Evolutionary conservation across 1,284 basidiomycete genomes (phyloP).

Genomic region (Irpex sp.): DNA sequence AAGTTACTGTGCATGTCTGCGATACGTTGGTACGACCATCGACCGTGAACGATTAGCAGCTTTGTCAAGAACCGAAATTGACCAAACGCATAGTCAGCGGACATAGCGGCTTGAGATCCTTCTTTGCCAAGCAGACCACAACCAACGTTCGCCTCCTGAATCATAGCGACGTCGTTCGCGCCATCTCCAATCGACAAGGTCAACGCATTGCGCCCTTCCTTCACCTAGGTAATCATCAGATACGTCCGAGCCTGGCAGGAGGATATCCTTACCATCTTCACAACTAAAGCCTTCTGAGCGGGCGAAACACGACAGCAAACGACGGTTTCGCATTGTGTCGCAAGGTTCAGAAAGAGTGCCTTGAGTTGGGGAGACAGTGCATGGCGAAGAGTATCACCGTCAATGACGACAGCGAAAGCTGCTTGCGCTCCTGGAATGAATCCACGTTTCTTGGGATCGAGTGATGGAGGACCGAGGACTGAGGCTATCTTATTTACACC

Average conservation of each 20-base stretch:
- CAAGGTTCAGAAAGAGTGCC: conserved; percentile 84
- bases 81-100: conserved; percentile 96
- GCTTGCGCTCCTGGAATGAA: conserved; percentile 66
- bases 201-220: conserved; percentile 95
- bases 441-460: conserved; percentile 55
- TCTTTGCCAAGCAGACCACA: conserved; percentile 94
- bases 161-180: conserved; percentile 96
- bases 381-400: conserved; percentile 89
- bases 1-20: conserved; percentile 98
- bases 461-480: conserved; percentile 61
- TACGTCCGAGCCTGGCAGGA: background rate
- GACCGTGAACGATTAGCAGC: conserved; percentile 90
- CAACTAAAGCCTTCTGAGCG: conserved; percentile 94
- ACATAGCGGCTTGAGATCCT: conserved; percentile 98
- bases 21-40: conserved; percentile 94
- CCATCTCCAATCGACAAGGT: conserved; percentile 96
- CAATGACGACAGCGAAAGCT: conserved; percentile 92
- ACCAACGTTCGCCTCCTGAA: conserved; percentile 97
- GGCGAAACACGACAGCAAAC: conserved; percentile 97
- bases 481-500: conserved; percentile 94
- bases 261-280: conserved; percentile 68
- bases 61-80: conserved; percentile 96
- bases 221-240: conserved; percentile 55
- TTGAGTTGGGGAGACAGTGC: conserved; percentile 81
- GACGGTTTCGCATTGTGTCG: conserved; percentile 95